A percentile compares a stretch with the other conserved stretches of the same genome.
These are phyloP conservation scores for Triglochin maritima DNA, from an alignment of 106 monocot genomes.

Conservation along the genomic window DNA sequence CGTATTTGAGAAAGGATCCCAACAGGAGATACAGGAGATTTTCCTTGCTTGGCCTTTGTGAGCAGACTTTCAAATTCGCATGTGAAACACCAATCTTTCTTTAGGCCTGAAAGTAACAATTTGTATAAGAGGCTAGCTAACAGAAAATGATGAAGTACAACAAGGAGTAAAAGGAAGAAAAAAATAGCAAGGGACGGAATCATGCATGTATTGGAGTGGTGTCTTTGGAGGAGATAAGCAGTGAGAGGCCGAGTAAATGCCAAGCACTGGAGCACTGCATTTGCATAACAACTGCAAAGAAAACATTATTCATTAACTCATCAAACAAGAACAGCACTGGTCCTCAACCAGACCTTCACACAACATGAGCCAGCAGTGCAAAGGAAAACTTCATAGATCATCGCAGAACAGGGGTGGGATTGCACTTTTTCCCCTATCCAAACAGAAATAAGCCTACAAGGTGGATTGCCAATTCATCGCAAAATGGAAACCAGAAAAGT, in stretches of 20 bases:
- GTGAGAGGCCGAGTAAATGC: constrained; percentile 77
- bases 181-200: background rate
- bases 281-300: constrained; percentile 81
- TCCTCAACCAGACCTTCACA: too few species aligned
- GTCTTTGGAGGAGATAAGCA: constrained; percentile 59
- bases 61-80: constrained; percentile 73
- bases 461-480: too few species aligned
- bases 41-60: constrained; percentile 41
- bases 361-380: too few species aligned
- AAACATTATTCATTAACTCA: too few species aligned
- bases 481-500: too few species aligned
- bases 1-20: constrained; percentile 63
- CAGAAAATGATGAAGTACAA: too few species aligned
- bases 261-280: constrained; percentile 84
- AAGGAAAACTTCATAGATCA: too few species aligned
- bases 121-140: too few species aligned
- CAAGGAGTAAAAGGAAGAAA: background rate
- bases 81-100: constrained; percentile 65
- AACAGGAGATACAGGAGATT: constrained; percentile 52
- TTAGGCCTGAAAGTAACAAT: constrained; percentile 30
- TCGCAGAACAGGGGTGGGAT: too few species aligned
- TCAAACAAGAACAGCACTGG: too few species aligned
- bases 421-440: too few species aligned
- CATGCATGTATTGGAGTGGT: constrained; percentile 64
- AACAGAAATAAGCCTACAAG: too few species aligned